These are phyloP conservation scores for Austroboletus eburneus DNA, from an alignment of 768 basidiomycete species.

Conservation along the genomic window DNA sequence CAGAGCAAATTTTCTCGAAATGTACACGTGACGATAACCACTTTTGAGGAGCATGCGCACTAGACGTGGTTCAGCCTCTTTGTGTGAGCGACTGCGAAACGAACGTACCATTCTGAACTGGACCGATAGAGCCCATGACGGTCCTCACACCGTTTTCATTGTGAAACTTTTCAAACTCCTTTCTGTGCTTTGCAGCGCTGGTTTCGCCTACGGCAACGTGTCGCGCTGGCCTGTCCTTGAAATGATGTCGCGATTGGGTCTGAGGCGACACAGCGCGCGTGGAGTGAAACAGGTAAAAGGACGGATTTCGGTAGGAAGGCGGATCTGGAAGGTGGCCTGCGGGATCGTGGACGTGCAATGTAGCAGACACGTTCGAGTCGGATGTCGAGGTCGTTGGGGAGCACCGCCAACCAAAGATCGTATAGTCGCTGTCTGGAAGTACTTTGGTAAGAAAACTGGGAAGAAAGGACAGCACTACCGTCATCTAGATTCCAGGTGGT, in stretches of 20 bases:
- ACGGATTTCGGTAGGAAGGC: conserved; percentile 62
- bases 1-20: conserved; percentile 89
- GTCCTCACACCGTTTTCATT: conserved; percentile 91
- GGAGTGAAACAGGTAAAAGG: conserved; percentile 61
- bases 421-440: conserved; percentile 72
- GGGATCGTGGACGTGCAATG: conserved; percentile 63
- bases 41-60: conserved; percentile 92
- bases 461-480: conserved; percentile 42
- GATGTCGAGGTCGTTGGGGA: conserved; percentile 23
- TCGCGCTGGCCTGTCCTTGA: conserved; percentile 37
- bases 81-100: neutral
- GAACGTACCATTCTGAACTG: conserved; percentile 71
- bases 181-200: conserved; percentile 60
- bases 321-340: conserved; percentile 52
- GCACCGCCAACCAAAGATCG: conserved; percentile 78
- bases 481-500: conserved; percentile 87
- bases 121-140: conserved; percentile 85
- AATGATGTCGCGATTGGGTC: conserved; percentile 32
- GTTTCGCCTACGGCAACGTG: conserved; percentile 32
- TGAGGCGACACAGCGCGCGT: conserved; percentile 27
- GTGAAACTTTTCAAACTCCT: conserved; percentile 82
- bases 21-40: conserved; percentile 92
- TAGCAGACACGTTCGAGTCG: conserved; percentile 21
- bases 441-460: neutral
- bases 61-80: conserved; percentile 23